Base-by-base conservation (phyloP, 495 filamentous ascomycete genomes). In the Cudoniella acicularis region DNA sequence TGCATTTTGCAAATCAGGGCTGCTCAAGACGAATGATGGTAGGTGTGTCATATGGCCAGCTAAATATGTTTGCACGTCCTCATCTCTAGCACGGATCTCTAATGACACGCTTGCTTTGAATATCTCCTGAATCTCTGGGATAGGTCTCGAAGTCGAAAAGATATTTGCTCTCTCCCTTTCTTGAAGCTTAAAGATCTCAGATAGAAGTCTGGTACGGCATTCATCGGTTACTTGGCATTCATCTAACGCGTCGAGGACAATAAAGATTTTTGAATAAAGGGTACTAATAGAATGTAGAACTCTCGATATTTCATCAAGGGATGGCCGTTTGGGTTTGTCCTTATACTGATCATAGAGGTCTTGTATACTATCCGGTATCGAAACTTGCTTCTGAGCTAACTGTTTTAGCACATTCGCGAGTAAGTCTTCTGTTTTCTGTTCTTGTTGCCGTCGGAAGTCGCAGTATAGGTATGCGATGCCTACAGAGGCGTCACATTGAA, bases 221-320 rank as follows among this genome's bases (percentile, higher is more conserved):
- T 64, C 68, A 59, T 73, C 59, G 30, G 66, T 40, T 17, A 50
- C 56, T 49, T 42, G 36, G 50, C 70, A 73, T 60, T 80, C 77
- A 59, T 79, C 76, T 2, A 80, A 61, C 41, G 76, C 77, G 54
- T 81, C 77, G 16, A 81, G 56, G 17, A 82, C 57, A 41, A 82
- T 63, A 57, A 74, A 76, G n/a, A 69, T 57, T 43, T 49, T 65
- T 10, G 68, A 66, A 54, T 66, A 73, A 2, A 24, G 50, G 0
- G 53, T 25, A 36, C 51, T 61, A 10, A 72, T 57, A 16, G 61
- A 63, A 1, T 69, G 56, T 6, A 79, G 62, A 48, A 62, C 59
- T 50, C 27, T 61, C 3, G 62, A 65, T 13, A 73, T 27, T 55
- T 75, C 73, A 13, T 67, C 64, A 54, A 71, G 43, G 49, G 63